Evolutionary conservation across 2,329 filamentous ascomycete genomes (phyloP).

Genomic region (Macrophomina phaseolina): DNA sequence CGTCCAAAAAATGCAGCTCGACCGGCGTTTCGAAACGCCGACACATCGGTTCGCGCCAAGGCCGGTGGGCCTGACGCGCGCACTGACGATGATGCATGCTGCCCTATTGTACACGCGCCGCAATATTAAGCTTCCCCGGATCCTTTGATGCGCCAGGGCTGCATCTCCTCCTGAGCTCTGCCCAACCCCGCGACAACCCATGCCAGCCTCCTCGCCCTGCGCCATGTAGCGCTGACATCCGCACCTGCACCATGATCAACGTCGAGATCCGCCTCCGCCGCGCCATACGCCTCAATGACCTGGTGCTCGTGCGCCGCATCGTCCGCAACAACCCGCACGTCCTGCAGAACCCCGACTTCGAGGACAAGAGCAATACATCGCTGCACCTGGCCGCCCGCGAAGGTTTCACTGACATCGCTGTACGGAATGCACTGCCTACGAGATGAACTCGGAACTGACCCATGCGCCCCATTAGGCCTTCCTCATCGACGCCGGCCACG

Average conservation of each 20-base stretch:
- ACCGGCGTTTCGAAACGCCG: conserved; percentile 20
- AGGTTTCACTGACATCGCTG: conserved; percentile 71
- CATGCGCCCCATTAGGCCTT: conserved; percentile 52
- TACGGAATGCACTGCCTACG: conserved; percentile 34
- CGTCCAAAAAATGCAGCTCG: conserved; percentile 25
- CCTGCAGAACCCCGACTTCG: conserved; percentile 79
- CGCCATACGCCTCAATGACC: conserved; percentile 78
- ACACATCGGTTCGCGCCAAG: background rate
- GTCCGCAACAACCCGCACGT: conserved; percentile 72
- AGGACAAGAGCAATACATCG: conserved; percentile 79
- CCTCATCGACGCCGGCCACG: conserved; percentile 77
- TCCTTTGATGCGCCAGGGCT: background rate
- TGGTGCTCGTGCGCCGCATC: conserved; percentile 76
- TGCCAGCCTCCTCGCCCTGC: background rate
- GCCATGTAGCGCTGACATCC: conserved; percentile 12
- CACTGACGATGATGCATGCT: conserved; percentile 13
- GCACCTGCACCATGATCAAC: conserved; percentile 67
- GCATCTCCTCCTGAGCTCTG: conserved; percentile 7
- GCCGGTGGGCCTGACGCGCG: background rate
- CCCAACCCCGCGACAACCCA: conserved; percentile 1
- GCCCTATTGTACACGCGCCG: background rate
- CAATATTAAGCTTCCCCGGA: conserved; percentile 17
- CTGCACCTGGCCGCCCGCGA: conserved; percentile 80
- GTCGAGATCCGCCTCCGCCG: conserved; percentile 77
- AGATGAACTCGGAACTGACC: background rate